These are phyloP conservation scores for Globisporangium splendens DNA, from an alignment of 352 stramenopile species.

Conservation along the genomic window DNA sequence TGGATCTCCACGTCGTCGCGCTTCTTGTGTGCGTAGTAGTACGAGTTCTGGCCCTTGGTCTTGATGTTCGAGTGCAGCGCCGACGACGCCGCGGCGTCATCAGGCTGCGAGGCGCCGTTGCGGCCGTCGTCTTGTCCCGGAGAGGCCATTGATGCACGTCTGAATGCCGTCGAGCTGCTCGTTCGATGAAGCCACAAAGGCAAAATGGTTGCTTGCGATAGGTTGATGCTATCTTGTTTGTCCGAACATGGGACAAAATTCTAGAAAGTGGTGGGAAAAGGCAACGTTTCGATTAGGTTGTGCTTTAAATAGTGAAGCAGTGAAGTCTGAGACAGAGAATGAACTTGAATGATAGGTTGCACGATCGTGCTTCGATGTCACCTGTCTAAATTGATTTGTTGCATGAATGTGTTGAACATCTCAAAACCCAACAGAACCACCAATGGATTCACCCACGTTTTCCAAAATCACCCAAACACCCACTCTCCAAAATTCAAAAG, in stretches of 20 bases:
- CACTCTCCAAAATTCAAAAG: background rate
- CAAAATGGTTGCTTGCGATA: background rate
- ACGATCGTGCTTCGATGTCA: too few relatives aligned
- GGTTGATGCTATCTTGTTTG: background rate
- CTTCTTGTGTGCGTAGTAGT: conserved; percentile 88
- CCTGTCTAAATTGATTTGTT: too few relatives aligned
- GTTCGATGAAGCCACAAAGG: too few relatives aligned
- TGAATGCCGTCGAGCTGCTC: background rate
- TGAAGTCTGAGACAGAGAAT: too few relatives aligned
- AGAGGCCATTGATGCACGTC: background rate
- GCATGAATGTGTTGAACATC: too few relatives aligned
- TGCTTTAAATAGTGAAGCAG: background rate
- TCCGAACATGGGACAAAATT: background rate
- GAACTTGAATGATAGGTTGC: too few relatives aligned
- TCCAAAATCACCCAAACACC: too few relatives aligned
- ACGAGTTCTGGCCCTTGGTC: conserved; percentile 79
- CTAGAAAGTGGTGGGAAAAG: background rate
- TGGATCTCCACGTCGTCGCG: conserved; percentile 75
- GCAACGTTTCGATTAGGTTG: background rate
- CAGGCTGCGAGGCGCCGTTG: too few relatives aligned
- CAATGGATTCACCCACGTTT: too few relatives aligned
- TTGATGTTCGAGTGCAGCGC: conserved; percentile 83
- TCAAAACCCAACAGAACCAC: background rate
- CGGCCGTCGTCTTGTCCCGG: background rate
- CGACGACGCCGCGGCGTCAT: conserved; percentile 20